phyloP scores from a whole-genome alignment of 78 protist species.

The Neovahlkampfia damariscottae region DNA sequence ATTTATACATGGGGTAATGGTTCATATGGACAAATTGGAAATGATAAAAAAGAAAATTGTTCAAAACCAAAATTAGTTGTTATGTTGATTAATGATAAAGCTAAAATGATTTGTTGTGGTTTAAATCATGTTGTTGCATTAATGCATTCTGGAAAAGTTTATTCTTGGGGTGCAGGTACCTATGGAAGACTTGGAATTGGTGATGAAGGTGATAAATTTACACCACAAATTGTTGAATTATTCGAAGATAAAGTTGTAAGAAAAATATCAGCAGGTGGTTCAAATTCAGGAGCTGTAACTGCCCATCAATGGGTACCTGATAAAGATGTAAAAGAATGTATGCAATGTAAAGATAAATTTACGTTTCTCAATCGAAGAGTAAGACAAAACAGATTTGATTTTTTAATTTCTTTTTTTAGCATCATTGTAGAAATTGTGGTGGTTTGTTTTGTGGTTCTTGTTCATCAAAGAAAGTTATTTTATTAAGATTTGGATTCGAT shows the following conservation, averaged over 20 bases:
- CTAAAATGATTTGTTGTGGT: not conserved
- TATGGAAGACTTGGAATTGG: not conserved
- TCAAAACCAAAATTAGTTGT: not conserved
- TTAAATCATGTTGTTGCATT: not conserved
- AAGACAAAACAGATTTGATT: not conserved
- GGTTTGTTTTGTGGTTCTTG: conserved; percentile 9
- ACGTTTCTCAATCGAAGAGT: not conserved
- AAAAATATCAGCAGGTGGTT: not conserved
- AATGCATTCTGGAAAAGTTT: not conserved
- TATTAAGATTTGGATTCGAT: not conserved
- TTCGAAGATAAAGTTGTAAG: not conserved
- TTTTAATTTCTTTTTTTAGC: not conserved
- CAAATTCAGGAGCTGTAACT: not conserved
- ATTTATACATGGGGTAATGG: conserved; percentile 6
- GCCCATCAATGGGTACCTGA: not conserved
- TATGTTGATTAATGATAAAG: not conserved
- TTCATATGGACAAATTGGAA: not conserved
- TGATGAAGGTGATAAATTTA: not conserved
- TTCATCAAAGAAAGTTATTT: not conserved
- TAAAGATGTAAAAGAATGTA: not conserved
- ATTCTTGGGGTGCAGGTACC: conserved; percentile 2
- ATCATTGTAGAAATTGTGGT: conserved; percentile 14
- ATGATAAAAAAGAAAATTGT: not conserved
- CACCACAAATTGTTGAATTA: not conserved
- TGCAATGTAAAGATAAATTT: not conserved